Evolutionary conservation across 192 early-diverging fungal species (phyloP).

Genomic region (Entomortierella chlamydospora): DNA sequence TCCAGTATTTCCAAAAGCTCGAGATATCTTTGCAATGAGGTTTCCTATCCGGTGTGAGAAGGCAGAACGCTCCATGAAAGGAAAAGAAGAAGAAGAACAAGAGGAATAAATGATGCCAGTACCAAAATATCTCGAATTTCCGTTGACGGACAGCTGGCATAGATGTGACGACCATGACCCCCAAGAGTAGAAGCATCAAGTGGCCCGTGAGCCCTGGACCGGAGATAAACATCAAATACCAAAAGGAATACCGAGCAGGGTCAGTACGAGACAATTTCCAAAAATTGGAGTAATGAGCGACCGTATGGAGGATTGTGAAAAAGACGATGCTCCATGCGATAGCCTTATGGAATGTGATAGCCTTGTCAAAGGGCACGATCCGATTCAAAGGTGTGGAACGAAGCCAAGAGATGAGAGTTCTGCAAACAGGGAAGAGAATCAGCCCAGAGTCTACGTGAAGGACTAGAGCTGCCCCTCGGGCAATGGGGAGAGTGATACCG

Average conservation of each 20-base stretch:
- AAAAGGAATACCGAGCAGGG: conserved; percentile 35
- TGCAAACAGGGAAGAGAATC: conserved; percentile 86
- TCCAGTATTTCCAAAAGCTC: conserved; percentile 70
- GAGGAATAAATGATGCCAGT: conserved; percentile 79
- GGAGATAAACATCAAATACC: conserved; percentile 49
- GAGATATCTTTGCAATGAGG: conserved; percentile 57
- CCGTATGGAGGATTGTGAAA: conserved; percentile 69
- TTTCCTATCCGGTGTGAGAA: conserved; percentile 56
- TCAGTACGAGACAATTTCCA: conserved; percentile 25
- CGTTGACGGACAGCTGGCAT: conserved; percentile 62
- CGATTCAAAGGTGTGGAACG: conserved; percentile 66
- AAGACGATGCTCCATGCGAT: conserved; percentile 73
- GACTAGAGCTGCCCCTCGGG: conserved; percentile 69
- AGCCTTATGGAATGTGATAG: conserved; percentile 79
- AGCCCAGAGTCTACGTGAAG: conserved; percentile 79
- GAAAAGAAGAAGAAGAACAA: conserved; percentile 73
- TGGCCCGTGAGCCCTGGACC: conserved; percentile 76
- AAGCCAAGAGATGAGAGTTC: conserved; percentile 70
- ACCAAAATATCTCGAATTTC: conserved; percentile 83
- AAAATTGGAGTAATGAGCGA: conserved; percentile 68
- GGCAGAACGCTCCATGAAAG: conserved; percentile 71
- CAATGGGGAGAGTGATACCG: conserved; percentile 64
- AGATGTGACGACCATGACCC: conserved; percentile 70
- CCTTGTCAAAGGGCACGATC: conserved; percentile 75
- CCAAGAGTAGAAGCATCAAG: conserved; percentile 66